Evolutionary conservation across 768 basidiomycete genomes (phyloP).

Genomic region (Mycena pura): DNA sequence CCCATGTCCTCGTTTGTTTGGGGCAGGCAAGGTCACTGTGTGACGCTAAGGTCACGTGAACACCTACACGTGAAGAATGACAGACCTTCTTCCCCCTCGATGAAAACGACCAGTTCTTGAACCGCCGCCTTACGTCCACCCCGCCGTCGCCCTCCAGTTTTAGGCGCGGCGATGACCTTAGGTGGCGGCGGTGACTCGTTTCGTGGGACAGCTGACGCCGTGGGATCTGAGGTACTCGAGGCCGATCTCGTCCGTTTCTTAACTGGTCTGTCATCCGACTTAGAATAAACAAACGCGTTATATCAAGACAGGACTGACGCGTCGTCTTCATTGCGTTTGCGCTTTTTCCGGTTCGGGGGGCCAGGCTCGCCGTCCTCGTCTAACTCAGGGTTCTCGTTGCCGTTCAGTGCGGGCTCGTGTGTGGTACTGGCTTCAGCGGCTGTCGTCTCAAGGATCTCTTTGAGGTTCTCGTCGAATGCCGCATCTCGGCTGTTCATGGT

Average conservation of each 20-base stretch:
- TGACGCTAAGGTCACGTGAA: slow-evolving; percentile 29
- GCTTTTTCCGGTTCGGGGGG: slow-evolving; percentile 61
- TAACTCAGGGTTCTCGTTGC: slow-evolving; percentile 44
- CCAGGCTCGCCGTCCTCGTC: slow-evolving; percentile 56
- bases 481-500: slow-evolving; percentile 99
- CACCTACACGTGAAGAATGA: background rate
- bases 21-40: slow-evolving; percentile 26
- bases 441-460: slow-evolving; percentile 76
- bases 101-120: slow-evolving; percentile 39
- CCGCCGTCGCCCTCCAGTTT: slow-evolving; percentile 44
- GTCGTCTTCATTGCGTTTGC: slow-evolving; percentile 80
- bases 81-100: slow-evolving; percentile 73
- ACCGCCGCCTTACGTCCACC: slow-evolving; percentile 49
- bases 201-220: slow-evolving; percentile 44
- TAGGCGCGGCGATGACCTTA: slow-evolving; percentile 38
- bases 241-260: slow-evolving; percentile 82
- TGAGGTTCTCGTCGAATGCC: slow-evolving; percentile 87
- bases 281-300: slow-evolving; percentile 8
- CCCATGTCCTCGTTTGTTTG: slow-evolving; percentile 42
- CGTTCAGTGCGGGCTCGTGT: slow-evolving; percentile 51
- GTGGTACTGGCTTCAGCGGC: slow-evolving; percentile 72
- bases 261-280: slow-evolving; percentile 43
- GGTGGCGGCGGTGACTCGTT: slow-evolving; percentile 48
- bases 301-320: slow-evolving; percentile 51
- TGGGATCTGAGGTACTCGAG: slow-evolving; percentile 71